Base-by-base conservation (phyloP, 768 basidiomycete genomes). In the Russula dissimulans region DNA sequence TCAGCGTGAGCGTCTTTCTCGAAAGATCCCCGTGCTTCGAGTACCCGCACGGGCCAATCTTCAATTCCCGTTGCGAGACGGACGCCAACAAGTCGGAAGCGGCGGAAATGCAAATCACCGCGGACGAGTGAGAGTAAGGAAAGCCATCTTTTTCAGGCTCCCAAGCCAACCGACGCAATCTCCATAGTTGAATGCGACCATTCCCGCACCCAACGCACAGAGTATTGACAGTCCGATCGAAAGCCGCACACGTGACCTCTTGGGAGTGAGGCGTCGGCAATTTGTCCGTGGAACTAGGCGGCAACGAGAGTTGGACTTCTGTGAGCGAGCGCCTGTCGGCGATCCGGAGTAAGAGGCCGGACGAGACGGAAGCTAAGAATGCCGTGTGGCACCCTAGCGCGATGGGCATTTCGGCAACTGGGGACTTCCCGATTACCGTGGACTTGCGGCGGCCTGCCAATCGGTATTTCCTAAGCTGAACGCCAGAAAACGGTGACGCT, bases 101-200 rank as follows among this genome's bases (percentile, higher is more conserved):
- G 17, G 50, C 39, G 12, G 50, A 55, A 22, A 61, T 39, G 38
- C 50, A 34, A 44, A 43, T 56, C 22, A 61, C 55, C 4, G 60
- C 44, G 4, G 60, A 61, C 12, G 39, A 36, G 45, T 61, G 60
- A 10, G 55, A 52, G 38, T 53, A 45, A 9, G 55, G 55, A 15
- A 52, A 51, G 0, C 38, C 39, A 22, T 29, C 31, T 10, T 5
- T 42, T 39, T 61, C 60, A 6, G 60, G 44, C 38, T 61, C 60
- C 60, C 60, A 61, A 5, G 43, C 39, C 4, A 43, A 61, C 14
- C 38, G 50, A 12, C 15, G 55, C 44, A 45, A 17, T 17, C 36
- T 46, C 60, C 60, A 61, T 10, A 57, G 22, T 44, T 57, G 60
- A 46, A 61, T 41, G 39, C 56, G 55, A 15, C 60, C 60, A 36